Evolutionary conservation across 2,329 filamentous ascomycete genomes (phyloP).

Genomic region (Fusarium tricinctum): DNA sequence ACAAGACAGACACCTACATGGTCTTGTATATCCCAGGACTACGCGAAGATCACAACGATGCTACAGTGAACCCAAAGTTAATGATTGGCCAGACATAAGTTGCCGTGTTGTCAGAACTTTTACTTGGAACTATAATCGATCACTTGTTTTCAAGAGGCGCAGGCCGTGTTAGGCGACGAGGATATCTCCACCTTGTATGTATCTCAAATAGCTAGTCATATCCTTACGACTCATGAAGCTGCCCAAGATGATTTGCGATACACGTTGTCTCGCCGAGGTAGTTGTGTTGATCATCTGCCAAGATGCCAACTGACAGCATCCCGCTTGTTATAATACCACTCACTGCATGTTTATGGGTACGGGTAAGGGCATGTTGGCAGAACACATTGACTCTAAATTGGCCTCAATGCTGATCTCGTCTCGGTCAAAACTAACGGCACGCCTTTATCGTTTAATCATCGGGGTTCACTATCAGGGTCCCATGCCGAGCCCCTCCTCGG

Average conservation of each 20-base stretch:
- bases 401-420: not conserved
- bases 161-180: no score
- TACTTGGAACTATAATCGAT: not conserved
- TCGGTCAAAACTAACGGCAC: not conserved
- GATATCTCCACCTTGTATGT: not conserved
- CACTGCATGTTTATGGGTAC: not conserved
- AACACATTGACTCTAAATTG: not conserved
- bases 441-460: not conserved
- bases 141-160: not conserved
- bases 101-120: not conserved
- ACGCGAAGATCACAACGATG: not conserved
- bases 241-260: not conserved
- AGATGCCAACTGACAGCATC: not conserved
- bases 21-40: no score
- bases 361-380: not conserved
- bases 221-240: not conserved
- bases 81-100: no score
- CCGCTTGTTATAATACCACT: not conserved
- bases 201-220: not conserved
- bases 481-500: not conserved
- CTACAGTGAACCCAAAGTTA: not conserved
- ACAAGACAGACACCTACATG: no score
- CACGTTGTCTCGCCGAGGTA: not conserved
- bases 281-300: not conserved
- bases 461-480: slow-evolving; percentile 15